Evolutionary conservation across 345 rosid genomes (phyloP), one percentile per base, ranked within the genome.

Genomic region (Pistacia integerrima): DNA sequence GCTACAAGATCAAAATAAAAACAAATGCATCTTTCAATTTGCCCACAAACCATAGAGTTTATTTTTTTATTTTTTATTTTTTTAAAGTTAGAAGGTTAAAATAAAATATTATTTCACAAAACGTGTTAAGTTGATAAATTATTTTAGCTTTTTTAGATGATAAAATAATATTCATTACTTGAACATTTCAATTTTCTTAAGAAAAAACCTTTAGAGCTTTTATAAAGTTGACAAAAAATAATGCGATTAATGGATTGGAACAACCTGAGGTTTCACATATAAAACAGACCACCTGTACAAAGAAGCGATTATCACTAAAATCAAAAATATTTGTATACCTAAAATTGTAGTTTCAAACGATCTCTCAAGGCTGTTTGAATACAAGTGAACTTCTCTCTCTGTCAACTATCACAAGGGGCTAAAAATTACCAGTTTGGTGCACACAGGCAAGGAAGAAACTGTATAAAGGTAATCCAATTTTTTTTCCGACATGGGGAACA

Each of bases 281-380:
- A 22, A 68, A 61, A 16, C 16, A 55, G 48, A 56, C 20, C 33
- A 54, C 41, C 51, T 14, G 14, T 63, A 35, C 41, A 51, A 60
- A 22, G 72, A 65, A 71, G 13, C 73, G 2, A 70, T 61, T 6
- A 13, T 71, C 20, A 59, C 33, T 46, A 20, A 62, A n/a, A 10
- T 17, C 52, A 66, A 49, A 41, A 66, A 5, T 25, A 62, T 62
- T 63, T 35, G 52, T 35, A 51, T 68, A 68, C 52, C 54, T 51
- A 67, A 78, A 6, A 56, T n/a, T 66, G 35, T n/a, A 59, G 67
- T 52, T 61, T 56, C 59, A 18, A 65, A 35, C 65, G 54, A 46
- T 9, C 14, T 41, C 41, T 49, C 71, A 36, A 38, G 67, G 35
- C 11, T 49, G 8, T 41, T 33, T 13, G 35, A 54, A 65, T 46